Percentiles rank a stretch among this genome's conserved stretches.
phyloP scores from a whole-genome alignment of 2,329 filamentous ascomycete species.

The Elsinoe ampelina region DNA sequence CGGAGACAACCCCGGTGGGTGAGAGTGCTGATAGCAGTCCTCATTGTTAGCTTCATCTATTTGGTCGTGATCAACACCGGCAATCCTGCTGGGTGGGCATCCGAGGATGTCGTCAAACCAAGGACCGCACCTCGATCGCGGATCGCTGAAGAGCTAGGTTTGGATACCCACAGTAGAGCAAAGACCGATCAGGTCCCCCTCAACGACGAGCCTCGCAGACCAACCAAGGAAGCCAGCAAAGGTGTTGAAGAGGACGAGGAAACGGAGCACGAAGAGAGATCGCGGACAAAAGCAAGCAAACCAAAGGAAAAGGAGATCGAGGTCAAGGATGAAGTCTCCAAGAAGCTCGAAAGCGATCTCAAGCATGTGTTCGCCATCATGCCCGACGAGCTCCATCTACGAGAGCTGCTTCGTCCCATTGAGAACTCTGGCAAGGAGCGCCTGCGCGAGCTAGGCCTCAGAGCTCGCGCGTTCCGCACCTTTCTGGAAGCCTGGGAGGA shows the following conservation, averaged over 20 bases:
- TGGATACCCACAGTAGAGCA: not conserved
- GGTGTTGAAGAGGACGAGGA: not conserved
- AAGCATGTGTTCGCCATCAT: constrained; percentile 23
- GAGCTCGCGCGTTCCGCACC: constrained; percentile 32
- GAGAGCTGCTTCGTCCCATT: constrained; percentile 31
- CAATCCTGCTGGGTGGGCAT: not conserved
- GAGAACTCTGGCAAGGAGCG: constrained; percentile 31
- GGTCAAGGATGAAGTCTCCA: constrained; percentile 3
- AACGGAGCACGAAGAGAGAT: not conserved
- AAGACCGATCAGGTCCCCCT: not conserved
- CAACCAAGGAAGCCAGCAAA: not conserved
- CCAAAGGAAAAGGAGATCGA: constrained; percentile 1
- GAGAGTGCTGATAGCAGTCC: not conserved
- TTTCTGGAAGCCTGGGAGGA: constrained; percentile 36
- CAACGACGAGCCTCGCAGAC: not conserved
- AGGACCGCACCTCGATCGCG: not conserved
- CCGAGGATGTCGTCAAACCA: not conserved
- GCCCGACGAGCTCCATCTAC: constrained; percentile 28
- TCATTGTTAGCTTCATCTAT: constrained; percentile 9
- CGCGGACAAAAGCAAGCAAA: not conserved
- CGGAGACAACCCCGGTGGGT: constrained; percentile 13
- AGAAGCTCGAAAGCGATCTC: constrained; percentile 6
- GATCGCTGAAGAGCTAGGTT: constrained; percentile 4
- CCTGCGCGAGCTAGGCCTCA: constrained; percentile 33
- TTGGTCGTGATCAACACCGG: constrained; percentile 10